These are phyloP conservation scores for Persicaria tinctoria DNA, from an alignment of 148 eudicot genomes.

Conservation along the genomic window DNA sequence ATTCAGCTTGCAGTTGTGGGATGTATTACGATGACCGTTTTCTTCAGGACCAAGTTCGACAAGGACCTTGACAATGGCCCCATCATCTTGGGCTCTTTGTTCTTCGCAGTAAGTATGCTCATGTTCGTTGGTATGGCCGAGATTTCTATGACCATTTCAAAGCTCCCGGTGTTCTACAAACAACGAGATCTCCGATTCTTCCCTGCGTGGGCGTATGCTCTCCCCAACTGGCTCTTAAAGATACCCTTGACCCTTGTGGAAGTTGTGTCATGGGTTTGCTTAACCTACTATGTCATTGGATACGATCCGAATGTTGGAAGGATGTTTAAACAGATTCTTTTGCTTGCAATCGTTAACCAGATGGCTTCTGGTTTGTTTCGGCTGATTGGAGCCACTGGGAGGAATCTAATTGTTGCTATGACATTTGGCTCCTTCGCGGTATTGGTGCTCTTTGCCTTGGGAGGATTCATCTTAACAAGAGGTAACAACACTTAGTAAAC, in stretches of 20 bases:
- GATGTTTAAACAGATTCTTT: slow-evolving; percentile 29
- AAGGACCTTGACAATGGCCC: slow-evolving; percentile 14
- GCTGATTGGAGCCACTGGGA: slow-evolving; percentile 28
- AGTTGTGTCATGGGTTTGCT: slow-evolving; percentile 18
- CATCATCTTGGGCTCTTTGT: slow-evolving; percentile 21
- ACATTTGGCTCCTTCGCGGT: slow-evolving; percentile 32
- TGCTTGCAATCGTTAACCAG: slow-evolving; percentile 29
- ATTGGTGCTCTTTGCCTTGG: slow-evolving; percentile 18
- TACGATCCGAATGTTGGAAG: slow-evolving; percentile 30
- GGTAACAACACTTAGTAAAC: slow-evolving; percentile 14
- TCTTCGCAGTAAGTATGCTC: slow-evolving; percentile 16
- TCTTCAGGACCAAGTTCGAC: slow-evolving; percentile 19
- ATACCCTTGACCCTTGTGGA: slow-evolving; percentile 21
- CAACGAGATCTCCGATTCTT: slow-evolving; percentile 27
- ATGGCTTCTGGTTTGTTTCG: slow-evolving; percentile 36
- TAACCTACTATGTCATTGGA: slow-evolving; percentile 25
- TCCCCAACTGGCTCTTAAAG: slow-evolving; percentile 28
- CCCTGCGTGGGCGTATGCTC: slow-evolving; percentile 28
- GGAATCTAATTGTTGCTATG: slow-evolving; percentile 34
- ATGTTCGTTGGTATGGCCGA: slow-evolving; percentile 28
- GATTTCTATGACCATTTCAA: slow-evolving; percentile 20
- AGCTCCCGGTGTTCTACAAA: slow-evolving; percentile 26
- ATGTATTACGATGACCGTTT: slow-evolving; percentile 20
- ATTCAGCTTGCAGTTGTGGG: slow-evolving; percentile 20
- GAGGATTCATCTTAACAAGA: slow-evolving; percentile 37